These are phyloP conservation scores for Blastobotrys indianensis DNA, from an alignment of 1,139 yeast species.

Conservation along the genomic window DNA sequence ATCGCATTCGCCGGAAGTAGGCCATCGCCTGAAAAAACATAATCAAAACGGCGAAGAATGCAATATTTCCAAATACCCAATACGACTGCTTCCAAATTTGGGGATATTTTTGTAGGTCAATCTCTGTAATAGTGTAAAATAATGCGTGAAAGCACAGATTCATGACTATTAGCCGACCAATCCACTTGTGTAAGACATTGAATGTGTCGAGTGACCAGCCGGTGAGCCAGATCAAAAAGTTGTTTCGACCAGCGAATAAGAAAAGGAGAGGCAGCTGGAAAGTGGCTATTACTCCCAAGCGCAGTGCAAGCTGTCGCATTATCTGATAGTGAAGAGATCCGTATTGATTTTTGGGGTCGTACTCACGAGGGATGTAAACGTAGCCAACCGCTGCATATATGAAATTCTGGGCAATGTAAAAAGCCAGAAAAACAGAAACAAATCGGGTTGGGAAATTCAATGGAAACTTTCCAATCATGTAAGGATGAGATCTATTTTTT, in stretches of 20 bases:
- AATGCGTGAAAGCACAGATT: slow-evolving; percentile 36
- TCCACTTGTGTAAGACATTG: slow-evolving; percentile 55
- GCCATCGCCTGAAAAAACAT: slow-evolving; percentile 28
- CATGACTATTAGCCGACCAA: slow-evolving; percentile 43
- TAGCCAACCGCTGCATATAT: slow-evolving; percentile 39
- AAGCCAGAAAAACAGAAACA: slow-evolving; percentile 44
- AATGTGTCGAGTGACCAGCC: slow-evolving; percentile 58
- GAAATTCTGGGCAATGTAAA: slow-evolving; percentile 40
- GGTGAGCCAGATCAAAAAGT: slow-evolving; percentile 49
- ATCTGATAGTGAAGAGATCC: background rate
- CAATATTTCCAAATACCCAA: slow-evolving; percentile 39
- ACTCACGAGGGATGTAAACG: slow-evolving; percentile 4
- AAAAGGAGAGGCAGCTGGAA: slow-evolving; percentile 46
- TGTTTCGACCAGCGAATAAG: slow-evolving; percentile 58
- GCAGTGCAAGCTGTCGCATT: slow-evolving; percentile 2
- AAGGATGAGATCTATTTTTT: slow-evolving; percentile 7
- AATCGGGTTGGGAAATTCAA: slow-evolving; percentile 54
- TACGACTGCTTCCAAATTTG: slow-evolving; percentile 28
- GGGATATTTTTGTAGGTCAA: background rate
- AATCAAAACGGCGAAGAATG: slow-evolving; percentile 27
- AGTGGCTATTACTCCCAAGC: slow-evolving; percentile 5
- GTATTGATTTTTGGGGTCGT: too few relatives aligned
- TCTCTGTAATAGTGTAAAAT: too few relatives aligned
- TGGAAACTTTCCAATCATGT: slow-evolving; percentile 16
- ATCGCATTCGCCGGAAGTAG: slow-evolving; percentile 34